phyloP scores from a whole-genome alignment of 768 basidiomycete species.

The Hygrocybe coccinea region DNA sequence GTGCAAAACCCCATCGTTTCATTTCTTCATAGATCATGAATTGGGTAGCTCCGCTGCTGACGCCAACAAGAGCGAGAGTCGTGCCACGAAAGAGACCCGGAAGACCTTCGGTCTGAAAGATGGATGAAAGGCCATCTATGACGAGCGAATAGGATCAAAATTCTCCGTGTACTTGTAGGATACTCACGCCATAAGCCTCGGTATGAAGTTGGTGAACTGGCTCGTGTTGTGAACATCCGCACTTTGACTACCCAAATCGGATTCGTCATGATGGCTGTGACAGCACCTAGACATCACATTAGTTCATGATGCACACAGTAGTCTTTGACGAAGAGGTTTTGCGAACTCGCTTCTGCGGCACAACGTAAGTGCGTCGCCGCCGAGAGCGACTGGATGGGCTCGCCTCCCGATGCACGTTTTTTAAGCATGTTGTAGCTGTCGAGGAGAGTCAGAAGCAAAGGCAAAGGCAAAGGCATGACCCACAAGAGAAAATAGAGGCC shows the following conservation, averaged over 20 bases:
- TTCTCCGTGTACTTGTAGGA: constrained; percentile 5
- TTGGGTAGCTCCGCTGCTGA: constrained; percentile 91
- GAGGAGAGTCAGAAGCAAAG: constrained; percentile 4
- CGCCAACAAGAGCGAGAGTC: constrained; percentile 81
- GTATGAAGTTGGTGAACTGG: constrained; percentile 68
- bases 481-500: constrained; percentile 97
- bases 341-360: constrained; percentile 95
- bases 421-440: constrained; percentile 91
- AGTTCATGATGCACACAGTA: constrained; percentile 10
- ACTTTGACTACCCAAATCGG: constrained; percentile 98
- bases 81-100: constrained; percentile 85
- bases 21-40: constrained; percentile 96
- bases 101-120: constrained; percentile 70
- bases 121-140: constrained; percentile 62
- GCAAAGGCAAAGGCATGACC: constrained; percentile 31
- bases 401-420: constrained; percentile 64
- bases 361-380: constrained; percentile 80
- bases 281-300: constrained; percentile 59
- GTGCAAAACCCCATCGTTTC: constrained; percentile 84
- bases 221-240: constrained; percentile 84
- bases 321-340: constrained; percentile 17
- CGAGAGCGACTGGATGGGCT: constrained; percentile 62
- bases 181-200: constrained; percentile 70
- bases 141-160: not conserved
- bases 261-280: constrained; percentile 91